These are phyloP conservation scores for Ascochyta rabiei DNA, from an alignment of 2,329 filamentous ascomycete species.

Conservation along the genomic window DNA sequence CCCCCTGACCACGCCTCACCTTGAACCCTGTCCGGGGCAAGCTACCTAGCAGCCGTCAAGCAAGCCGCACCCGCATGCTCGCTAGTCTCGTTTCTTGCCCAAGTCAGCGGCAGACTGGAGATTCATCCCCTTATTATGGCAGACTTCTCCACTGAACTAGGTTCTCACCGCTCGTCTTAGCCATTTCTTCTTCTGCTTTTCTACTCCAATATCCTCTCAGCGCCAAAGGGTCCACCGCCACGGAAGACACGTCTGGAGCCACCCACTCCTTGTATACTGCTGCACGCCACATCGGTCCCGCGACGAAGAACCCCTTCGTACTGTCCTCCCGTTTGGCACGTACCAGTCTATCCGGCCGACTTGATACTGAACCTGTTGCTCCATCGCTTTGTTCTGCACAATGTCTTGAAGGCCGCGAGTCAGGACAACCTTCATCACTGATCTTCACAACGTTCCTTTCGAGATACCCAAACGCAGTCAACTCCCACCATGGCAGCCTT, in stretches of 20 bases:
- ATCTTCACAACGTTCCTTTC: background rate
- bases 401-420: slow-evolving; percentile 22
- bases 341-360: background rate
- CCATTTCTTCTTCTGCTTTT: slow-evolving; percentile 2
- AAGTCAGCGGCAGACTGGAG: slow-evolving; percentile 19
- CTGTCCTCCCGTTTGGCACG: background rate
- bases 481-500: slow-evolving; percentile 17
- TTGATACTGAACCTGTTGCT: slow-evolving; percentile 1
- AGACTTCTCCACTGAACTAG: slow-evolving; percentile 4
- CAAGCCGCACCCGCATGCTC: slow-evolving; percentile 26
- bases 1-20: slow-evolving; percentile 19
- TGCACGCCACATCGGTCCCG: slow-evolving; percentile 13
- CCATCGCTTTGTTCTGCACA: slow-evolving; percentile 18
- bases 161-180: background rate
- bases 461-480: background rate
- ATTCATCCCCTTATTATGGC: slow-evolving; percentile 22
- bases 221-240: background rate
- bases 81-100: slow-evolving; percentile 14
- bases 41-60: slow-evolving; percentile 25
- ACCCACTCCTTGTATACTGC: slow-evolving; percentile 8
- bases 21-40: slow-evolving; percentile 20
- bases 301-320: slow-evolving; percentile 6
- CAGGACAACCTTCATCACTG: slow-evolving; percentile 4
- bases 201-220: background rate
- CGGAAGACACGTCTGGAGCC: background rate